These are phyloP conservation scores for Aspergillus amoenus DNA, from an alignment of 2,329 filamentous ascomycete species.

Conservation along the genomic window DNA sequence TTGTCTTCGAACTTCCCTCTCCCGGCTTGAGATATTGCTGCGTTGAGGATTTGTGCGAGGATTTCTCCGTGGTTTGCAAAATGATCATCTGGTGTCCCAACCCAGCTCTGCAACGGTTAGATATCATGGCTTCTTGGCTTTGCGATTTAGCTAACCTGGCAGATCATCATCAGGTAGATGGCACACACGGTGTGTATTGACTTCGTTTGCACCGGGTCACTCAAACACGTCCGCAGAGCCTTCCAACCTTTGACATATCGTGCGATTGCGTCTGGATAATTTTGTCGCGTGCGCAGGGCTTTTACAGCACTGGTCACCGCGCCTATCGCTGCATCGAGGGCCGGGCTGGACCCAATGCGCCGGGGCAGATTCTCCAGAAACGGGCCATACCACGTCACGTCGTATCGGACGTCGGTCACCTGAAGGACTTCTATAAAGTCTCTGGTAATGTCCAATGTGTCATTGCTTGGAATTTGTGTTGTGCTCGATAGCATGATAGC, in stretches of 20 bases:
- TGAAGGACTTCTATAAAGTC: conserved; percentile 18
- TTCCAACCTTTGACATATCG: conserved; percentile 24
- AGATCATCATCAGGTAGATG: conserved; percentile 29
- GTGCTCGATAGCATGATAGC: not conserved
- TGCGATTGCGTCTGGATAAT: conserved; percentile 15
- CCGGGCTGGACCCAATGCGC: conserved; percentile 22
- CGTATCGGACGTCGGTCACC: conserved; percentile 24
- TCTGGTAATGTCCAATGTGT: conserved; percentile 2
- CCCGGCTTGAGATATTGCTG: conserved; percentile 15
- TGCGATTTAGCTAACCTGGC: conserved; percentile 22
- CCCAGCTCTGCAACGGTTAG: conserved; percentile 22
- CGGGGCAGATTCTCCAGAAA: conserved; percentile 24
- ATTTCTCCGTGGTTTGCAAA: conserved; percentile 20
- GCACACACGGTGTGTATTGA: conserved; percentile 28
- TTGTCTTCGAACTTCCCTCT: conserved; percentile 18
- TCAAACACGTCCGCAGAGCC: conserved; percentile 23
- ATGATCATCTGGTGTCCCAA: conserved; percentile 19
- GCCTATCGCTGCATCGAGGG: conserved; percentile 24
- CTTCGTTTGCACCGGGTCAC: conserved; percentile 23
- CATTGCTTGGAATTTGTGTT: conserved; percentile 5
- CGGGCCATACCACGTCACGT: conserved; percentile 24
- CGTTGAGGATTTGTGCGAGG: conserved; percentile 22
- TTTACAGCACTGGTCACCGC: conserved; percentile 21
- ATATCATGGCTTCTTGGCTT: not conserved
- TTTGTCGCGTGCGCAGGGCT: conserved; percentile 17